These are phyloP conservation scores for Melastoma candidum DNA, from an alignment of 441 rosid species.

Conservation along the genomic window DNA sequence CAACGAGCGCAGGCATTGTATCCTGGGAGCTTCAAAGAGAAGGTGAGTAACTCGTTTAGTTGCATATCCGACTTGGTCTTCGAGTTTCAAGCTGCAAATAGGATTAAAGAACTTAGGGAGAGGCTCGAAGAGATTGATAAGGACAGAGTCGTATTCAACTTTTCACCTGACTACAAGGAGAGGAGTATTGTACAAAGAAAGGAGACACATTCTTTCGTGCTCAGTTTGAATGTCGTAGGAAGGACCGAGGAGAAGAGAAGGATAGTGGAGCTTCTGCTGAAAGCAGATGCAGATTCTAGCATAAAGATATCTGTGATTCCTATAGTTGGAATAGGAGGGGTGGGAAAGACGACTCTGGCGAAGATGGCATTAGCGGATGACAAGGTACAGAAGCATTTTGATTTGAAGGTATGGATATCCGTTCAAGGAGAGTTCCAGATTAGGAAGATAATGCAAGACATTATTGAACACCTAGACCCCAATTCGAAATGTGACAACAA, in stretches of 20 bases:
- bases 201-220: too few relatives aligned
- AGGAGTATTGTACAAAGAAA: too few relatives aligned
- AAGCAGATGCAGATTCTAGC: neutral
- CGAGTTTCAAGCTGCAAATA: too few relatives aligned
- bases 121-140: too few relatives aligned
- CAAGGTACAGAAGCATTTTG: neutral
- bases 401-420: neutral
- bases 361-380: neutral
- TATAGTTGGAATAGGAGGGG: neutral
- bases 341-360: constrained; percentile 1
- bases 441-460: neutral
- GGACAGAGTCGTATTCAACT: too few relatives aligned
- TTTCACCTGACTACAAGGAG: too few relatives aligned
- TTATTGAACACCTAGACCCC: neutral
- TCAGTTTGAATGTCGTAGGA: neutral
- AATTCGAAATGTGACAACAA: too few relatives aligned
- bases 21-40: too few relatives aligned
- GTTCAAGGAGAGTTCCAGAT: neutral
- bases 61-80: too few relatives aligned
- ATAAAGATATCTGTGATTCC: neutral
- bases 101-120: too few relatives aligned
- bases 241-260: neutral
- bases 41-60: too few relatives aligned
- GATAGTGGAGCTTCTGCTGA: neutral
- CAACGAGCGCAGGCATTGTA: too few relatives aligned